phyloP scores from a whole-genome alignment of 2,329 filamentous ascomycete genomes.

The Cercospora citrullina region DNA sequence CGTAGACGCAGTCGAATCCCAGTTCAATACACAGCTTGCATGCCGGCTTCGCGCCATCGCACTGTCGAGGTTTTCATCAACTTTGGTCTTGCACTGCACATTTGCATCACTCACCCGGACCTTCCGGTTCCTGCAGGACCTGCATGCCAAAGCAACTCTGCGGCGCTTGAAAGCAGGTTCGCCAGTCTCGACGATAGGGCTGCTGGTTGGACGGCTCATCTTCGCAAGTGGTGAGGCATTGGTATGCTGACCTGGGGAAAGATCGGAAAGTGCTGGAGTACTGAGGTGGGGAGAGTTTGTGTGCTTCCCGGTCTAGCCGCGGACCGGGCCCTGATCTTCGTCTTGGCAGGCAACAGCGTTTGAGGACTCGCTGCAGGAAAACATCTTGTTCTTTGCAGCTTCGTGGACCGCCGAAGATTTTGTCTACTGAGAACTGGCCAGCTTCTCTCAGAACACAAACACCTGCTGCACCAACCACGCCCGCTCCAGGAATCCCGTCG shows the following conservation, averaged over 20 bases:
- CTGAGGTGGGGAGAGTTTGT: background rate
- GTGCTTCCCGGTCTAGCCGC: background rate
- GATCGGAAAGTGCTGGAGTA: background rate
- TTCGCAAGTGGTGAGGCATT: no score
- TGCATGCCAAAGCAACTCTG: conserved; percentile 7
- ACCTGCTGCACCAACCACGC: background rate
- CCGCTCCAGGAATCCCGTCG: background rate
- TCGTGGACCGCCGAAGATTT: no score
- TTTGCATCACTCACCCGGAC: background rate
- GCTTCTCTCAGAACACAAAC: background rate
- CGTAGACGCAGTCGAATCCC: conserved; percentile 10
- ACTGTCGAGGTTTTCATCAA: background rate
- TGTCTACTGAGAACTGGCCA: no score
- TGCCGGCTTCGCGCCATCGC: conserved; percentile 6
- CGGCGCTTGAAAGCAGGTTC: conserved; percentile 3
- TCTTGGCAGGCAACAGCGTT: background rate
- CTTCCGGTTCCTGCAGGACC: conserved; percentile 1
- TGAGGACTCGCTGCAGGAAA: no score
- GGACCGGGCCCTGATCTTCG: background rate
- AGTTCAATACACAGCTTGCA: conserved; percentile 11
- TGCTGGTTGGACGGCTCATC: background rate
- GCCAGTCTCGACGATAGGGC: background rate
- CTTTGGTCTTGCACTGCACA: background rate
- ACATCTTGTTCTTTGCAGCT: no score
- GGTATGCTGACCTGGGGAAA: background rate